phyloP scores from a whole-genome alignment of 441 rosid species.

The Oxalis stricta region DNA sequence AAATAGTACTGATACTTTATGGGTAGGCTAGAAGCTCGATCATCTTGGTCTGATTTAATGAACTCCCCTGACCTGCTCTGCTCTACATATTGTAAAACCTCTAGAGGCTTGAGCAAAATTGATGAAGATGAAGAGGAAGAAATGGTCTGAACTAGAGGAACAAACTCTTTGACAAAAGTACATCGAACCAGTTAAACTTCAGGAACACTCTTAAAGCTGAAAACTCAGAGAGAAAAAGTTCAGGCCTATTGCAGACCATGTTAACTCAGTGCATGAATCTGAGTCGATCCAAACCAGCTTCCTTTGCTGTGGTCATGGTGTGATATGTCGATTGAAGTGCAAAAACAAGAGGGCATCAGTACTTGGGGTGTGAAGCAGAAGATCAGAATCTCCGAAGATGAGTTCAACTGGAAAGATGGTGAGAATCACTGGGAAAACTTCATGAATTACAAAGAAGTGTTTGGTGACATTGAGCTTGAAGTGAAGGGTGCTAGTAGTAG shows the following conservation, averaged over 20 bases:
- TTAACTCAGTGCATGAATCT: constrained; percentile 45
- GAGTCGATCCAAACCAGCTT: constrained; percentile 39
- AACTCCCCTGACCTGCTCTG: too few relatives aligned
- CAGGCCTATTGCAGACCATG: constrained; percentile 64
- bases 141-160: constrained; percentile 61
- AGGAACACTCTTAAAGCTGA: constrained; percentile 50
- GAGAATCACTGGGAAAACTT: constrained; percentile 72
- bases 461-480: constrained; percentile 66
- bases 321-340: constrained; percentile 62
- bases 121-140: constrained; percentile 46
- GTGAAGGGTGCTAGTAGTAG: constrained; percentile 18
- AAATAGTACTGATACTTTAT: too few relatives aligned
- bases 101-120: not conserved
- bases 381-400: constrained; percentile 40
- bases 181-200: constrained; percentile 41
- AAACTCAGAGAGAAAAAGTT: constrained; percentile 69
- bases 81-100: too few relatives aligned
- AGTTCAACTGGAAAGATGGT: constrained; percentile 59
- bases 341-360: constrained; percentile 78
- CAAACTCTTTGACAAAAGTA: constrained; percentile 45
- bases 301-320: constrained; percentile 78
- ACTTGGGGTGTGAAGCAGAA: constrained; percentile 74
- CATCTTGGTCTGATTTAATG: too few relatives aligned
- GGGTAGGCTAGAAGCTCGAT: too few relatives aligned
- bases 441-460: constrained; percentile 60